Percentiles rank a stretch among this genome's conserved stretches.
These are phyloP conservation scores for Yarrowia sp. DNA, from an alignment of 805 yeast species.

Conservation along the genomic window DNA sequence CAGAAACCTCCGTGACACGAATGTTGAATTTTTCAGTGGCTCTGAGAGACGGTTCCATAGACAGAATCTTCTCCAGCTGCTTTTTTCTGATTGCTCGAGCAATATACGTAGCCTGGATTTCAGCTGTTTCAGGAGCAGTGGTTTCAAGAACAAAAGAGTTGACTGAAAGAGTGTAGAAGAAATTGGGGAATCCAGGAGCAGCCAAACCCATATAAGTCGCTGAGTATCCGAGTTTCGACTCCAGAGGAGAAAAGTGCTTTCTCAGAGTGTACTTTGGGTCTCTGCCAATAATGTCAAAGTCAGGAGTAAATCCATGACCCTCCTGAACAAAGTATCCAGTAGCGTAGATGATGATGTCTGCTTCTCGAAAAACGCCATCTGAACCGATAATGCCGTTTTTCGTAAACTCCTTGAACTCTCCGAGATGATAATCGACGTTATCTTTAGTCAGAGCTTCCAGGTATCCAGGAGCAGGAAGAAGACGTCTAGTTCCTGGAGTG, in stretches of 20 bases:
- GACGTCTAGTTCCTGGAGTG: constrained; percentile 29
- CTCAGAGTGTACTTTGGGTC: constrained; percentile 5
- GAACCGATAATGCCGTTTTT: constrained; percentile 29
- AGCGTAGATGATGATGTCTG: constrained; percentile 21
- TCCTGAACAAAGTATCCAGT: constrained; percentile 14
- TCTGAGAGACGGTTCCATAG: not conserved
- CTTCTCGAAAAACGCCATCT: constrained; percentile 26
- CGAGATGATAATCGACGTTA: constrained; percentile 29
- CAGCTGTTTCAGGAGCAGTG: constrained; percentile 20
- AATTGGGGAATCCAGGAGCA: constrained; percentile 27
- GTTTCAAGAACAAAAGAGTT: constrained; percentile 24
- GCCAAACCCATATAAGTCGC: constrained; percentile 24
- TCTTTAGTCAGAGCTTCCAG: constrained; percentile 28
- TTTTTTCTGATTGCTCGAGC: constrained; percentile 16
- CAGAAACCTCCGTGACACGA: constrained; percentile 6
- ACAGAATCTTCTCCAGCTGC: constrained; percentile 21
- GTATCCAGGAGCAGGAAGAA: constrained; percentile 29
- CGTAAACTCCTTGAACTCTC: constrained; percentile 29
- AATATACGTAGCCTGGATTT: constrained; percentile 23
- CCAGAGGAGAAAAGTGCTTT: constrained; percentile 16
- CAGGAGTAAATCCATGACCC: constrained; percentile 11
- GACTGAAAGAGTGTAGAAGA: constrained; percentile 26
- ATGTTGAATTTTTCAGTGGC: constrained; percentile 21
- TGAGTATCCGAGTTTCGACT: constrained; percentile 9
- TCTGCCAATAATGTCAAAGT: constrained; percentile 5